A percentile compares a stretch with the other conserved stretches of the same genome.
Evolutionary conservation across 2,329 filamentous ascomycete genomes (phyloP).

Genomic region (Sclerotinia trifoliorum): DNA sequence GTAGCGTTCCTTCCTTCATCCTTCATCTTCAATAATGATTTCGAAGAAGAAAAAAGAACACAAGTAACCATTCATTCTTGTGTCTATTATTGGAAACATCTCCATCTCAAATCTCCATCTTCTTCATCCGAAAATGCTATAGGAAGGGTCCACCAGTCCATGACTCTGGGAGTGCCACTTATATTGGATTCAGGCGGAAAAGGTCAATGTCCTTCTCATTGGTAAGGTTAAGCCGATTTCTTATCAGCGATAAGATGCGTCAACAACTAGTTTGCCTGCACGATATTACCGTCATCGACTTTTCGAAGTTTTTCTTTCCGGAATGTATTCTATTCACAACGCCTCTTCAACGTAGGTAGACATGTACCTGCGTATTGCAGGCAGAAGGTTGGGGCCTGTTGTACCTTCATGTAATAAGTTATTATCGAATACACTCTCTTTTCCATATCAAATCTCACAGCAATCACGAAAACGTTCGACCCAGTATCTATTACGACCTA

Average conservation of each 20-base stretch:
- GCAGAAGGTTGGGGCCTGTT: constrained; percentile 27
- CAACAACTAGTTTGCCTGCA: constrained; percentile 2
- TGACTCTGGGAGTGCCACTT: no score
- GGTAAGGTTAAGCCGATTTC: neutral
- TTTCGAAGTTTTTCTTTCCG: constrained; percentile 12
- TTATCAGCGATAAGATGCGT: constrained; percentile 16
- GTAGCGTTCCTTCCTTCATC: neutral
- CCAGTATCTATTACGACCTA: constrained; percentile 22
- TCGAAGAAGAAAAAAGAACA: no score
- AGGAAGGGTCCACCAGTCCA: no score
- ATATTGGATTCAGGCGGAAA: no score
- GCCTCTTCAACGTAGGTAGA: constrained; percentile 28
- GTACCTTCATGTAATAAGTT: constrained; percentile 21
- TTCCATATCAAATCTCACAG: constrained; percentile 12
- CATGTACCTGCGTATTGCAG: constrained; percentile 37
- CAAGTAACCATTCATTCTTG: neutral
- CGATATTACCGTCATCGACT: constrained; percentile 17
- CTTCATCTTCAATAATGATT: neutral
- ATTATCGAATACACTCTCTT: constrained; percentile 5
- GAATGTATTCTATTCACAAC: constrained; percentile 8
- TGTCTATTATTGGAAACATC: neutral
- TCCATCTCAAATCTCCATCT: neutral
- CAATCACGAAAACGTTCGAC: constrained; percentile 20
- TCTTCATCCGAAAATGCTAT: neutral
- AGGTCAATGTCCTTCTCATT: neutral